Base-by-base conservation (phyloP, 2,329 filamentous ascomycete species). In the Sclerotinia spermophila region DNA sequence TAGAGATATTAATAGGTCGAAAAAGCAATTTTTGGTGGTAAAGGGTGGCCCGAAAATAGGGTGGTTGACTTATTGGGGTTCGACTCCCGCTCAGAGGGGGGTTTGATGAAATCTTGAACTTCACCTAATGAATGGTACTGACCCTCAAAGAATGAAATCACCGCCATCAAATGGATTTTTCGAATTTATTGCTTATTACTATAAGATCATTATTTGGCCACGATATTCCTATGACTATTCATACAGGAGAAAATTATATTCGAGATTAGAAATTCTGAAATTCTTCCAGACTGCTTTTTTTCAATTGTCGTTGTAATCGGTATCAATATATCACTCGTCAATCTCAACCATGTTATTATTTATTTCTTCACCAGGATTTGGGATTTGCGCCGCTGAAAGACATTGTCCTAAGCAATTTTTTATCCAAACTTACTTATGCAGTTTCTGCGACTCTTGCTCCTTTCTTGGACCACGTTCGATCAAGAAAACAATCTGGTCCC, bases 351-450 rank as follows among this genome's bases (percentile, higher is more conserved):
- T 13, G n/a, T 48, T 51, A 15, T 27, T 27, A n/a, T 17, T 17
- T 5, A 27, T 51, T 17, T 11, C 48, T 15, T 7, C 6, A 27
- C 6, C 0, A 17, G 15, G 3, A 3, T 15, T 51, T 27, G 7
- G 15, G 3, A 3, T 15, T 51, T 27, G 7, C 11, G 15, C 10
- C 45, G 15, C 4, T 51, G 11, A 6, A 15, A 15, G 0, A 51
- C 24, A 51, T 51, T n/a, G 11, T 51, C 11, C n/a, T 51, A 11
- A 13, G 4, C 24, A 2, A n/a, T 51, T 2, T 5, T 51, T 24
- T 51, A 5, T 48, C 1, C 21, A 48, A 48, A n/a, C 10, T 24
- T n/a, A n/a, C n/a, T 0, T 8, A 48, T 0, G 0, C 1, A 42
- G 1, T n/a, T n/a, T 13, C 45, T 51, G 4, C n/a, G 1, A 1